Evolutionary conservation across 306 rosid species (phyloP), one percentile per base, ranked within the genome.

Genomic region (Vachellia collinsii): DNA sequence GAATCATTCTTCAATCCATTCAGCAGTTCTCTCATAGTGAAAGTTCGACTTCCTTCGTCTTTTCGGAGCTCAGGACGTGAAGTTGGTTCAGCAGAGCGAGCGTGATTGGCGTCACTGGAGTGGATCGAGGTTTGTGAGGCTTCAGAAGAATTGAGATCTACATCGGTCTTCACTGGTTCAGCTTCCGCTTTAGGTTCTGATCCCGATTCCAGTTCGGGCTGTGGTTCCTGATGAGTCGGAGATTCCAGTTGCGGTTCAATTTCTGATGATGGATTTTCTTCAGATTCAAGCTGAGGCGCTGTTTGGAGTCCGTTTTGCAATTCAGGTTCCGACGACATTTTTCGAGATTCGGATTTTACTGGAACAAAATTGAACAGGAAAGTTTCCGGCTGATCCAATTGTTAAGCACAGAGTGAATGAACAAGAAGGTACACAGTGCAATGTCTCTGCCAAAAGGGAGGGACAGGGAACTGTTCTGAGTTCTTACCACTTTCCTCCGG

Each of bases 11-110:
- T 96, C 89, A 96, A 81, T 64, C 99, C 99, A 58, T 77, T 70
- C 10, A 96, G 89, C 85, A 96, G 80, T 85, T 96, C 98, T 71
- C 99, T 87, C 99, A 96, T 96, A 8, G 99, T 93, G 88, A 96
- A 96, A 4, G 99, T 93, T 59, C 98, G 94, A 82, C 79, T 96
- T 38, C 99, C 99, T 86, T 89, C 93, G 75, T 96, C 94, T 69
- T 90, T 90, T 29, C 88, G 88, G 75, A 96, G 89, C 85, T 88
- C 86, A 1, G 92, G 90, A 5, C 61, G 76, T 4, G 90, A 50
- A 64, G 11, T 29, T 17, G 36, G 75, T 4, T 81, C 79, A 7
- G 59, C 62, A 3, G 85, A 53, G 79, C 78, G 38, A 63, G 54
- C 42, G 70, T 8, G 17, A 34, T 10, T 5, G 50, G 44, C 48